Base-by-base conservation (phyloP, 2,329 filamentous ascomycete species). In the Chrysosporium keratinophilum region DNA sequence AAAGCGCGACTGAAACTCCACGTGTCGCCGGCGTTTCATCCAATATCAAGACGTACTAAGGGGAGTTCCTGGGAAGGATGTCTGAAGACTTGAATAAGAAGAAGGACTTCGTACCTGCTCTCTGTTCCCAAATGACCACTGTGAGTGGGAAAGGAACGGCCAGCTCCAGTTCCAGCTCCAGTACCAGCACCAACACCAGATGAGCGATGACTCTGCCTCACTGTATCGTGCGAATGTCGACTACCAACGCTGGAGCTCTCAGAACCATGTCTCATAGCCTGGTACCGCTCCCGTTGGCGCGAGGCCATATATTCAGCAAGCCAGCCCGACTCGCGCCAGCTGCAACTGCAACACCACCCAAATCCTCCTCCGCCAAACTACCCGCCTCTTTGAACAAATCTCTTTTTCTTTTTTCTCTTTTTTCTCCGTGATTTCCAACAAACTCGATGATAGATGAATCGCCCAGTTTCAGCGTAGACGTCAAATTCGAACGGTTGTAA, bases 161-260 rank as follows among this genome's bases (percentile, higher is more conserved):
- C 45, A 35, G 33, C 40, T 39, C 46, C 52, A 20, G 52, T 3
- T 28, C 3, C 23, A 28, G 23, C 23, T 28, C 23, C 23, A 28
- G 23, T 3, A 28, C n/a, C n/a, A n/a, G n/a, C n/a, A n/a, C n/a
- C n/a, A n/a, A n/a, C n/a, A n/a, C n/a, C n/a, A n/a, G n/a, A 44
- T 28, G 33, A 19, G 15, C 51, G 51, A 55, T 62, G 60, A 48
- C 56, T 58, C 52, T 56, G 62, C 52, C 60, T 69, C 31, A 72
- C 60, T 1, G 69, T 72, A 48, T 71, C 69, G 51, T 72, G 67
- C 20, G 71, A 71, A 34, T 63, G 59, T 60, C 64, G 67, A 60
- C 69, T 71, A 49, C 65, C 64, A 45, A 63, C 61, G 46, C 64
- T 69, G 31, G 70, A 69, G 61, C 66, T 69, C 54, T 66, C 67